Evolutionary conservation across 2,329 filamentous ascomycete genomes (phyloP).

Genomic region (Scedosporium apiospermum): DNA sequence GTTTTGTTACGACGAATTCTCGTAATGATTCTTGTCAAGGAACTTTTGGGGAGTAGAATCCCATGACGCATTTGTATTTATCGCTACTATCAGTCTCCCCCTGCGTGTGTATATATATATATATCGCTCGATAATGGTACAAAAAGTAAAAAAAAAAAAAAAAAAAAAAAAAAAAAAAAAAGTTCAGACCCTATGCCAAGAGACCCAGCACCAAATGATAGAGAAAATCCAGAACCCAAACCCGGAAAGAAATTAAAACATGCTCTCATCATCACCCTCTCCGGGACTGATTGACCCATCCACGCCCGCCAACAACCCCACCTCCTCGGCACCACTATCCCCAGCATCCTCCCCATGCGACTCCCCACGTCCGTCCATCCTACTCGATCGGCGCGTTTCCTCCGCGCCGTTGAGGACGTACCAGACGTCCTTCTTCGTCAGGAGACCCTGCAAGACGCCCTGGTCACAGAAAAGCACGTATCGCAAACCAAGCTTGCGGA

Average conservation of each 20-base stretch:
- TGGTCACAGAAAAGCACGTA: slow-evolving; percentile 83
- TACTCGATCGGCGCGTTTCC: slow-evolving; percentile 40
- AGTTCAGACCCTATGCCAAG: neutral
- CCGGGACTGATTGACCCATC: slow-evolving; percentile 4
- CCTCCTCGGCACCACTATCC: slow-evolving; percentile 6
- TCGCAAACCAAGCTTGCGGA: slow-evolving; percentile 84
- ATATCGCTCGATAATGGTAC: neutral
- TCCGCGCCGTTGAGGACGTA: slow-evolving; percentile 76
- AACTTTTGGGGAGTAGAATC: no score
- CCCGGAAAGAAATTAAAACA: neutral
- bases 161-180: no score
- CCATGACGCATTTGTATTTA: neutral
- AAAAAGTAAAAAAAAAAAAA: neutral
- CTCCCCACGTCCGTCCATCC: slow-evolving; percentile 13
- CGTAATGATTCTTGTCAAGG: neutral
- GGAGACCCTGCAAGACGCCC: slow-evolving; percentile 69
- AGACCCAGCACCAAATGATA: neutral
- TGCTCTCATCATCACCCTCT: neutral
- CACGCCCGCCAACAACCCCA: slow-evolving; percentile 4
- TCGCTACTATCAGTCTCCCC: neutral
- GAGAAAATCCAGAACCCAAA: neutral
- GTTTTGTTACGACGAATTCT: neutral
- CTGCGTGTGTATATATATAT: neutral
- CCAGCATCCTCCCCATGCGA: slow-evolving; percentile 3
- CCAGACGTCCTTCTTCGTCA: slow-evolving; percentile 98